Base-by-base conservation (phyloP, 495 filamentous ascomycete species). In the Penicillium chermesinum region DNA sequence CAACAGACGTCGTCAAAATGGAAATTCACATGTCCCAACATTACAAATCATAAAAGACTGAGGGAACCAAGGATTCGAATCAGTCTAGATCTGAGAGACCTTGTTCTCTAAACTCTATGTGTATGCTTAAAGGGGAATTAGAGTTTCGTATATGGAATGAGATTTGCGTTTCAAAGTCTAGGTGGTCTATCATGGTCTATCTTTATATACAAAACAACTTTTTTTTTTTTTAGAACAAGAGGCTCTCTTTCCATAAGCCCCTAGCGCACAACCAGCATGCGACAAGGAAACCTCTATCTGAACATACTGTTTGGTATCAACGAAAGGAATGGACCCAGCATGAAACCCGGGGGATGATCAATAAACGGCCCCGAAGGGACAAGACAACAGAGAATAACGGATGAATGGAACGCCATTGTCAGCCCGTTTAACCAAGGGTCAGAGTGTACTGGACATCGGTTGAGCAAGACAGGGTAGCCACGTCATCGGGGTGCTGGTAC, bases 401-500 rank as follows among this genome's bases (percentile, higher is more conserved):
- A n/a, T n/a, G n/a, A 32, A 18, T 42, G 16, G 30, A 34, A 34
- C 33, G 33, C 30, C 0, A 30, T 7, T 21, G n/a, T 18, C 35
- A 14, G 13, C 21, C 20, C 42, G 25, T 21, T 52, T 59, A 63
- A 30, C 64, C 64, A 52, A 67, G 33, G 44, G 60, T 63, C 1
- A 67, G 50, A 34, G 50, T 59, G 47, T 58, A 65, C 41, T 49
- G 47, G 30, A 55, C 50, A 25, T 37, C 38, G 25, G 50, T 30
- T n/a, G 54, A 50, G 52, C 64, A 67, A 34, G 59, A 59, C 25
- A 52, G 43, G 49, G 64, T 67, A 48, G 59, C 54, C 41, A 59
- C 55, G 44, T 67, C 64, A 41, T 67, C 62, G 15, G 64, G 62
- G 44, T 60, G 51, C 62, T 67, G 64, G 42, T 67, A 67, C 5